Percentiles rank a stretch among this genome's conserved stretches.
Conservation (phyloP, 1,284 basidiomycete species). For the Testicularia cyperi region DNA sequence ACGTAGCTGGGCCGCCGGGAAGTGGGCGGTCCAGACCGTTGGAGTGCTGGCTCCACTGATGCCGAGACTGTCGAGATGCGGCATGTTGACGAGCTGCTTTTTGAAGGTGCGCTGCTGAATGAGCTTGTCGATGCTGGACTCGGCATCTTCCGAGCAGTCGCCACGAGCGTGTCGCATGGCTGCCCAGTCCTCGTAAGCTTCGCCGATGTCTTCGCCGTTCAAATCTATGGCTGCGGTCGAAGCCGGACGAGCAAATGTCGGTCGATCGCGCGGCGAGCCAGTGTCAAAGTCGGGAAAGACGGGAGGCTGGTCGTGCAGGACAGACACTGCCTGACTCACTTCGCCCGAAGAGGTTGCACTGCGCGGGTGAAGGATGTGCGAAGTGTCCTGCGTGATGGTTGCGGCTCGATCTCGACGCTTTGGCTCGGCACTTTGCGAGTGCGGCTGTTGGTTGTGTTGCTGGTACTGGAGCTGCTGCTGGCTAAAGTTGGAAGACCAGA, state of each 20-base stretch:
- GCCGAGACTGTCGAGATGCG: constrained; percentile 11
- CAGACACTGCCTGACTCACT: constrained; percentile 26
- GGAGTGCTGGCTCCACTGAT: constrained; percentile 24
- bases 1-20: constrained; percentile 35
- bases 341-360: constrained; percentile 29
- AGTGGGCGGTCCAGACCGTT: constrained; percentile 26
- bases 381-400: not conserved
- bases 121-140: constrained; percentile 19
- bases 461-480: constrained; percentile 1
- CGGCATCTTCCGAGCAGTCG: constrained; percentile 21
- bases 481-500: constrained; percentile 28
- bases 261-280: not conserved
- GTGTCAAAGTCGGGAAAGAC: constrained; percentile 11
- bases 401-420: not conserved
- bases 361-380: not conserved
- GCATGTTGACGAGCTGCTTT: not conserved
- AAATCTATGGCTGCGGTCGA: no score
- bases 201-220: constrained; percentile 5
- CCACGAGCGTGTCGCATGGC: constrained; percentile 34
- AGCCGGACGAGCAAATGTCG: no score
- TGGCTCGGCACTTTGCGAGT: not conserved
- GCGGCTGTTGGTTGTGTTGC: no score
- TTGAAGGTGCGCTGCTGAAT: constrained; percentile 1
- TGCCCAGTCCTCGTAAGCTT: constrained; percentile 36
- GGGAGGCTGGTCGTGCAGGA: constrained; percentile 25